phyloP scores from a whole-genome alignment of 139 green algal genomes.

The Chlamydomonas asymmetrica region DNA sequence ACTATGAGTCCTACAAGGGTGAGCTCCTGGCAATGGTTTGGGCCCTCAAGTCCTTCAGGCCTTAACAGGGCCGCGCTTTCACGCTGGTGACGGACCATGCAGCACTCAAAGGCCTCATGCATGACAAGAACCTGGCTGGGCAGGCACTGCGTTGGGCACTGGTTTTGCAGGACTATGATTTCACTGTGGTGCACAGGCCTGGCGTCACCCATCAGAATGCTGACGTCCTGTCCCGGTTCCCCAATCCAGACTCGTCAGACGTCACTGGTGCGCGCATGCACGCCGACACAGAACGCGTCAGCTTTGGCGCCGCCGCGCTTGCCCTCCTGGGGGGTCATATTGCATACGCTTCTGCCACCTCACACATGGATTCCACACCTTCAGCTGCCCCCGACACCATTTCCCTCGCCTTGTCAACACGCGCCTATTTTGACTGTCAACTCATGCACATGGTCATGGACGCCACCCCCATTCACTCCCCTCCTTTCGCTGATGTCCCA shows the following conservation, averaged over 20 bases:
- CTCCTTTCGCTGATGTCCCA: too few species aligned
- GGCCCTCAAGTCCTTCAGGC: background rate
- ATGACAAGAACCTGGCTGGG: background rate
- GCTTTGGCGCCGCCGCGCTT: too few species aligned
- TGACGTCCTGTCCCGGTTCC: slow-evolving; percentile 8
- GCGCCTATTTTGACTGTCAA: too few species aligned
- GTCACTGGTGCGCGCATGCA: background rate
- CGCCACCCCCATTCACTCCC: too few species aligned
- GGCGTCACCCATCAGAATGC: slow-evolving; percentile 19
- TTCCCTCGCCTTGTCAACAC: too few species aligned
- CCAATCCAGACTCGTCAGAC: background rate
- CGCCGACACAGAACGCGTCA: too few species aligned
- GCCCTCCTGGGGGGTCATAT: too few species aligned
- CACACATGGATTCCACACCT: too few species aligned
- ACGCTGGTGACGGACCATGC: slow-evolving; percentile 29
- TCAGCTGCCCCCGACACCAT: too few species aligned
- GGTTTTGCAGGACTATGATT: slow-evolving; percentile 25
- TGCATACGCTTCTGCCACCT: too few species aligned
- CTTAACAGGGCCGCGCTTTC: slow-evolving; percentile 10
- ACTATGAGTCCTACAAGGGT: slow-evolving; percentile 21
- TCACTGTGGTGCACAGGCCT: slow-evolving; percentile 13
- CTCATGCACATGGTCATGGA: too few species aligned
- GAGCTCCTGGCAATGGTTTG: slow-evolving; percentile 11
- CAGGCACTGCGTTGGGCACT: slow-evolving; percentile 31
- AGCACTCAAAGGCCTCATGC: slow-evolving; percentile 25